These are phyloP conservation scores for Raphanus raphanistrum DNA, from an alignment of 345 rosid species.

Conservation along the genomic window DNA sequence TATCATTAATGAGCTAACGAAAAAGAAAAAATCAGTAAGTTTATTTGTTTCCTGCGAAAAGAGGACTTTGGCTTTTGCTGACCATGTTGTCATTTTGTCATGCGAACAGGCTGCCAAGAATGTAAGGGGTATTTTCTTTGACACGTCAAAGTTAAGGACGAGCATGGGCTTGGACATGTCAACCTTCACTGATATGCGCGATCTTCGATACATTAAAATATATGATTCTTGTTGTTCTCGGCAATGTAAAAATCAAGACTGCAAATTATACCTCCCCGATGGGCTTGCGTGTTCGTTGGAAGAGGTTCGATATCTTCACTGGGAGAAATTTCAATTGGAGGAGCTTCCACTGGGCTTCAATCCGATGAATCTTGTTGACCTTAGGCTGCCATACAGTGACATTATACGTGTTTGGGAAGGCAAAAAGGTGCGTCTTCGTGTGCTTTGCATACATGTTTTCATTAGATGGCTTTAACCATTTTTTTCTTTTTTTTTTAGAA, in stretches of 20 bases:
- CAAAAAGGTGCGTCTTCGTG: background rate
- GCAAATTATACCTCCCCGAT: background rate
- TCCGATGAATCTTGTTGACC: constrained; percentile 8
- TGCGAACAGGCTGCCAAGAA: background rate
- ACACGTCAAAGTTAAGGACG: background rate
- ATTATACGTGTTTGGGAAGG: constrained; percentile 6
- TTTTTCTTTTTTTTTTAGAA: too few relatives aligned
- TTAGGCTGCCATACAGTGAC: background rate
- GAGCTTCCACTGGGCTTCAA: constrained; percentile 8
- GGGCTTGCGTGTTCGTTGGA: background rate
- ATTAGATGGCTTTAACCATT: background rate
- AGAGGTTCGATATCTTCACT: constrained; percentile 3
- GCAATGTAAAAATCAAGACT: background rate
- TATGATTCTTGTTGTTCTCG: background rate
- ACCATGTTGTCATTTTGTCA: background rate
- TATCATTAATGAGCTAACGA: background rate
- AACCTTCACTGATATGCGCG: background rate
- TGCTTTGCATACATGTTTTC: background rate
- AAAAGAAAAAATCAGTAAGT: background rate
- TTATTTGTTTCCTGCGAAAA: background rate
- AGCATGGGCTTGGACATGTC: background rate
- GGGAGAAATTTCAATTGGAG: constrained; percentile 1
- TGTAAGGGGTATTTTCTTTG: constrained; percentile 12
- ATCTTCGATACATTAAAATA: constrained; percentile 12
- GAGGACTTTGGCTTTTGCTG: background rate